Evolutionary conservation across 2,329 filamentous ascomycete species (phyloP).

Genomic region (Bipolaris zeicola): DNA sequence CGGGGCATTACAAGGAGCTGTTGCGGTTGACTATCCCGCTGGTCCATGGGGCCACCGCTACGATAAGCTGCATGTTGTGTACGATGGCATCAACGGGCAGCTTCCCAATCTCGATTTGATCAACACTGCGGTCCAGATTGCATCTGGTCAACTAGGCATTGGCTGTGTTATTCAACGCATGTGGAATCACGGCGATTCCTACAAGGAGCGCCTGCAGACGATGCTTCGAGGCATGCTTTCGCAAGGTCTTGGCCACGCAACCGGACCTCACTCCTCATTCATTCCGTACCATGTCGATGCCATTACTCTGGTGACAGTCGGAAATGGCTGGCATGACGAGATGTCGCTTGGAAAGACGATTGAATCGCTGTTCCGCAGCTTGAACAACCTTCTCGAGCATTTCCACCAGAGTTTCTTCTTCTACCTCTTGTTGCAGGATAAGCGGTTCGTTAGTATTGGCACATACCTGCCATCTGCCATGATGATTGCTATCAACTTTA

Average conservation of each 20-base stretch:
- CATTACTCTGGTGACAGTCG: conserved; percentile 87
- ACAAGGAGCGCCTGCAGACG: conserved; percentile 80
- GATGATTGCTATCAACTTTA: conserved; percentile 92
- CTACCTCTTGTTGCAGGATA: conserved; percentile 88
- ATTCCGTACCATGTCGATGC: conserved; percentile 98
- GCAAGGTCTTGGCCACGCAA: conserved; percentile 86
- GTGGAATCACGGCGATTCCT: conserved; percentile 76
- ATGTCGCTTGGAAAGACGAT: conserved; percentile 91
- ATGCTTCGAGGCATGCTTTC: conserved; percentile 93
- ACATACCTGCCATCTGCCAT: conserved; percentile 98
- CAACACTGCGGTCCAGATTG: conserved; percentile 89
- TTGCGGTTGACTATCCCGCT: conserved; percentile 88
- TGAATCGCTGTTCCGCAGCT: conserved; percentile 86
- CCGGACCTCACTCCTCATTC: conserved; percentile 91
- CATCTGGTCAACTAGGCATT: conserved; percentile 90
- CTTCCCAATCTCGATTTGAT: conserved; percentile 94
- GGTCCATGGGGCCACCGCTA: conserved; percentile 75
- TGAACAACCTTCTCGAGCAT: conserved; percentile 97
- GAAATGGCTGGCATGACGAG: conserved; percentile 94
- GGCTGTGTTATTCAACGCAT: conserved; percentile 83
- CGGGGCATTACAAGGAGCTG: conserved; percentile 86
- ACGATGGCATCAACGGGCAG: conserved; percentile 95
- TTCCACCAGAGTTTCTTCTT: conserved; percentile 99
- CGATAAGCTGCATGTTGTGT: conserved; percentile 86
- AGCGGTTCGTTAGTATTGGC: conserved; percentile 95